These are phyloP conservation scores for Botryobasidium botryosum DNA, from an alignment of 768 basidiomycete genomes.

Conservation along the genomic window DNA sequence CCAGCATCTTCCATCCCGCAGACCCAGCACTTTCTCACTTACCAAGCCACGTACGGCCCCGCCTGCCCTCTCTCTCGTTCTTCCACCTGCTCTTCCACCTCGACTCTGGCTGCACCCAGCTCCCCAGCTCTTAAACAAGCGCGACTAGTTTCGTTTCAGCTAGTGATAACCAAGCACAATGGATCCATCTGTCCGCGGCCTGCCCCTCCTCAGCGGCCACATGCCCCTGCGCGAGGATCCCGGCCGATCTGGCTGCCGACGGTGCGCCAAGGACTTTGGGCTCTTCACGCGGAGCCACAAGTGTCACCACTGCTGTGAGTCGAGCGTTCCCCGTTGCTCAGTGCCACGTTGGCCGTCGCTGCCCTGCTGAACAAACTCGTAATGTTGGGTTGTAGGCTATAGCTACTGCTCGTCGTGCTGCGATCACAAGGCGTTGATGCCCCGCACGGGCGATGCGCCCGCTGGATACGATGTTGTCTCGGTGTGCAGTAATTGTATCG, in stretches of 20 bases:
- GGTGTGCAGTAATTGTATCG: conserved; percentile 12
- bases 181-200: conserved; percentile 12
- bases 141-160: too few relatives aligned
- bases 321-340: neutral
- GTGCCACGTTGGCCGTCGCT: neutral
- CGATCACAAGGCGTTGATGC: conserved; percentile 12
- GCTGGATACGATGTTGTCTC: conserved; percentile 11
- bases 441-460: neutral
- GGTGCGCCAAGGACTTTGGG: conserved; percentile 11
- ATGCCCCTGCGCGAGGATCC: conserved; percentile 7
- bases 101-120: too few relatives aligned
- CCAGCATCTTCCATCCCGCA: too few relatives aligned
- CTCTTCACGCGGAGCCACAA: conserved; percentile 4
- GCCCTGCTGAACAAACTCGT: neutral
- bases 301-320: conserved; percentile 12
- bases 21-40: too few relatives aligned
- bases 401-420: conserved; percentile 11
- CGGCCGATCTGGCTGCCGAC: conserved; percentile 7
- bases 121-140: too few relatives aligned
- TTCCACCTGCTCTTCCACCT: too few relatives aligned
- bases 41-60: too few relatives aligned
- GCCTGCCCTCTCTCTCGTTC: too few relatives aligned
- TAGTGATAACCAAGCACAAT: too few relatives aligned
- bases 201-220: conserved; percentile 12
- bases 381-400: conserved; percentile 4